Evolutionary conservation across 2,329 filamentous ascomycete species (phyloP).

Genomic region (Zymoseptoria passerinii): DNA sequence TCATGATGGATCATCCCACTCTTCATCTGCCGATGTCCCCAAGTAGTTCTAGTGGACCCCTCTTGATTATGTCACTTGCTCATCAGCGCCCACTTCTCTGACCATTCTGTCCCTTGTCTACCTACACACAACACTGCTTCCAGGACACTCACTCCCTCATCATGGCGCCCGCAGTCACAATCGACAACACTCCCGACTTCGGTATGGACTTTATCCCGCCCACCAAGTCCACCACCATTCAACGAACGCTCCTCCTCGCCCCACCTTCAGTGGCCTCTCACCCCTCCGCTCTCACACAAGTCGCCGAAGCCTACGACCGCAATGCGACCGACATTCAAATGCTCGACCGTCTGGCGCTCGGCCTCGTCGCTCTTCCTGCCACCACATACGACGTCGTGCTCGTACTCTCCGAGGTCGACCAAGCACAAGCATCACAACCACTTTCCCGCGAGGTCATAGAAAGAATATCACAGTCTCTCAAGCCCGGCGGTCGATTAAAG

Average conservation of each 20-base stretch:
- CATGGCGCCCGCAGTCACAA: constrained; percentile 34
- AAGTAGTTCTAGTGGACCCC: not conserved
- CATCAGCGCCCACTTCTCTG: not conserved
- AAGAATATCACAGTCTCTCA: constrained; percentile 62
- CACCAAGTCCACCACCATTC: constrained; percentile 26
- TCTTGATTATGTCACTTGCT: not conserved
- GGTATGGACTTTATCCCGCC: constrained; percentile 21
- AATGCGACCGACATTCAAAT: constrained; percentile 83
- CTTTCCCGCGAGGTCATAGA: constrained; percentile 61
- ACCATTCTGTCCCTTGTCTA: not conserved
- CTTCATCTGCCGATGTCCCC: not conserved
- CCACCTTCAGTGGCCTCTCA: constrained; percentile 84
- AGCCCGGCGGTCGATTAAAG: constrained; percentile 57
- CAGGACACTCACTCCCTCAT: not conserved
- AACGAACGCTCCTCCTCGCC: constrained; percentile 72
- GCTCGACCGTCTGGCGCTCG: constrained; percentile 84
- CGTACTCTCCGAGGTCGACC: constrained; percentile 70
- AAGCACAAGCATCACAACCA: constrained; percentile 42
- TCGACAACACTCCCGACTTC: constrained; percentile 34
- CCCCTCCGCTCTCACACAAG: constrained; percentile 63
- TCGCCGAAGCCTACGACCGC: constrained; percentile 67
- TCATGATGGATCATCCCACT: not conserved
- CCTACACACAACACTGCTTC: not conserved
- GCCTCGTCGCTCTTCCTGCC: constrained; percentile 66
- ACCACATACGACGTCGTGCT: constrained; percentile 77